phyloP scores from a whole-genome alignment of 2,329 filamentous ascomycete genomes.

The Rachicladosporium sp. region DNA sequence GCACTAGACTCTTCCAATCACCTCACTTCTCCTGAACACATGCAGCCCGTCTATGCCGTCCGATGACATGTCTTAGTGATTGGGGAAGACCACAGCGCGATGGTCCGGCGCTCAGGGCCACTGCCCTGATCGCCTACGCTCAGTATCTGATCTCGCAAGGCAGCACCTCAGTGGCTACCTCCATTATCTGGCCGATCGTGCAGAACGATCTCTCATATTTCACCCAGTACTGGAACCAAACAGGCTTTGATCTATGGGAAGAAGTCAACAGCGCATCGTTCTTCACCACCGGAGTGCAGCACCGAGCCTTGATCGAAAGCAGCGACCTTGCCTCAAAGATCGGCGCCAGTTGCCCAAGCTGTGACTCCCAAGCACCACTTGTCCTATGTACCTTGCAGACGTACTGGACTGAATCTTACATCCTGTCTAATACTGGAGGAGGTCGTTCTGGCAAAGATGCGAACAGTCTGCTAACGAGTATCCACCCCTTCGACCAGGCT shows the following conservation, averaged over 20 bases:
- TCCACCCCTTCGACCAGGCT: constrained; percentile 53
- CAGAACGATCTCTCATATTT: constrained; percentile 66
- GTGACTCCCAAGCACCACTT: constrained; percentile 53
- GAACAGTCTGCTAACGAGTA: constrained; percentile 49
- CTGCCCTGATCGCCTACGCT: constrained; percentile 58
- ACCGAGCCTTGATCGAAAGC: constrained; percentile 55
- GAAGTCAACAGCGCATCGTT: constrained; percentile 66
- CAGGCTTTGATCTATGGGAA: constrained; percentile 70
- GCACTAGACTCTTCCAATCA: too few relatives aligned
- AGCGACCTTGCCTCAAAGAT: constrained; percentile 52
- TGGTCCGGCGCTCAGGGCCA: constrained; percentile 65
- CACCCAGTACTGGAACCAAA: constrained; percentile 51
- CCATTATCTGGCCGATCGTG: constrained; percentile 59
- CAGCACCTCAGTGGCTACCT: constrained; percentile 32
- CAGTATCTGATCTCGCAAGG: constrained; percentile 49
- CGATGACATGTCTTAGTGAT: constrained; percentile 17
- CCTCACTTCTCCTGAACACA: not conserved
- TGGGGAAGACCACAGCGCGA: constrained; percentile 76
- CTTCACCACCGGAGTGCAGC: constrained; percentile 60
- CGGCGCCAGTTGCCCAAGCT: constrained; percentile 47
- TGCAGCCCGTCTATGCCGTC: constrained; percentile 38
- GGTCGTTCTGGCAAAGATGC: constrained; percentile 58
- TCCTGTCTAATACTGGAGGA: constrained; percentile 55
- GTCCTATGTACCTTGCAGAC: constrained; percentile 61
- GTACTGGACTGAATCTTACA: constrained; percentile 59